Conservation (phyloP, 2,329 filamentous ascomycete genomes). For the Trichoderma simmonsii region DNA sequence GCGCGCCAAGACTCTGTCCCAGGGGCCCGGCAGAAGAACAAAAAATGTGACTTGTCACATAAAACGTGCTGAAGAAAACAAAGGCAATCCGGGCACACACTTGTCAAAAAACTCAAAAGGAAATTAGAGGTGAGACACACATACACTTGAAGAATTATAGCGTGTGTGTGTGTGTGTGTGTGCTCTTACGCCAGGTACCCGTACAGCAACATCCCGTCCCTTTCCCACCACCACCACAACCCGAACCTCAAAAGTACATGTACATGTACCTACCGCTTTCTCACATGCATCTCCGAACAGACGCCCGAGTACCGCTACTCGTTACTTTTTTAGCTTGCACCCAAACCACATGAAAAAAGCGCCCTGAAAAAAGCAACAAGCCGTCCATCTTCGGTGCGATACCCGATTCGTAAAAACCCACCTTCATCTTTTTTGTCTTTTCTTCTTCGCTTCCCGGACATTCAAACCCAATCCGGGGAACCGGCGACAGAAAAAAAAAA, state of each 20-base stretch:
- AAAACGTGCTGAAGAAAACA: background rate
- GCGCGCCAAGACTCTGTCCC: background rate
- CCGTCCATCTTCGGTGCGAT: background rate
- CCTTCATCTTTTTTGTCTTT: background rate
- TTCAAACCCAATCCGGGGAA: constrained; percentile 1
- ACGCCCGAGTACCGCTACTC: background rate
- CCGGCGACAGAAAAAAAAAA: background rate
- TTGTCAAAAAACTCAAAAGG: background rate
- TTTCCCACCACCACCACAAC: background rate
- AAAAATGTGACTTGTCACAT: no score
- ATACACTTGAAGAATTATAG: background rate
- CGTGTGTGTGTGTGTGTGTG: no score
- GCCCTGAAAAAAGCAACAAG: no score
- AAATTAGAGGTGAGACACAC: background rate
- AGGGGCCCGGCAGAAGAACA: background rate
- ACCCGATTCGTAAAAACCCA: background rate
- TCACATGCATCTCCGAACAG: background rate
- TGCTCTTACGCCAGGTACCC: background rate
- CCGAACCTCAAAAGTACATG: background rate
- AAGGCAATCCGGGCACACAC: background rate
- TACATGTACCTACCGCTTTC: background rate
- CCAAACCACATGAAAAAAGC: no score
- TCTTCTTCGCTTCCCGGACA: background rate
- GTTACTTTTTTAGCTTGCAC: background rate
- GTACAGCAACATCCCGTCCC: background rate